Conservation (phyloP, 1,284 basidiomycete genomes). For the Gymnopus androsaceus region DNA sequence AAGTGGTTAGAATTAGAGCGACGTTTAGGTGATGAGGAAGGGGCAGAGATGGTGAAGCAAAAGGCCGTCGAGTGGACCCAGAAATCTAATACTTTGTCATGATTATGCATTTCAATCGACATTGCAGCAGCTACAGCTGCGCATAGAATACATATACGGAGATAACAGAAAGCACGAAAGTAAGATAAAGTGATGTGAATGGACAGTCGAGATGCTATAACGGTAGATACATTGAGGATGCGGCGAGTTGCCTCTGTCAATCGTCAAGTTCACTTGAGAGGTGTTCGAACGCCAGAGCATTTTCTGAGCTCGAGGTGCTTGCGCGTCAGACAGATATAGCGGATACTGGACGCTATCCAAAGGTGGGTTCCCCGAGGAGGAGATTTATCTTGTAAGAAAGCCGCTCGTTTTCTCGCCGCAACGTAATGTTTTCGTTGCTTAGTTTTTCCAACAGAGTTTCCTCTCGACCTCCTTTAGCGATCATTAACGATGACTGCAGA, state of each 20-base stretch:
- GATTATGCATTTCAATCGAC: slow-evolving; percentile 15
- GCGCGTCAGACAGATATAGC: slow-evolving; percentile 61
- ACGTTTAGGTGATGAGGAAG: slow-evolving; percentile 84
- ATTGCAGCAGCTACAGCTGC: slow-evolving; percentile 25
- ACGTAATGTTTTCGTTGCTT: slow-evolving; percentile 72
- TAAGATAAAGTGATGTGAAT: slow-evolving; percentile 44
- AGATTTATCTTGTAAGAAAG: slow-evolving; percentile 85
- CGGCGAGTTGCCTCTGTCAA: slow-evolving; percentile 79
- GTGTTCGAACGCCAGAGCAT: slow-evolving; percentile 70
- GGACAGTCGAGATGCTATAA: too few species aligned
- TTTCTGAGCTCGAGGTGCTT: slow-evolving; percentile 82
- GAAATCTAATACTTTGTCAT: slow-evolving; percentile 36
- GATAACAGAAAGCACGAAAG: slow-evolving; percentile 37
- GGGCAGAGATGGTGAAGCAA: slow-evolving; percentile 80
- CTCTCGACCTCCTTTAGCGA: slow-evolving; percentile 73
- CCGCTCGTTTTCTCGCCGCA: slow-evolving; percentile 82
- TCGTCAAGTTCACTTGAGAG: slow-evolving; percentile 78
- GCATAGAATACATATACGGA: slow-evolving; percentile 25
- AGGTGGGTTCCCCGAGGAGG: slow-evolving; percentile 77
- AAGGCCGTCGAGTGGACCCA: slow-evolving; percentile 90
- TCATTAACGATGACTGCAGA: slow-evolving; percentile 71
- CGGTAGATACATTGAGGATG: too few species aligned
- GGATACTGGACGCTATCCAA: slow-evolving; percentile 63
- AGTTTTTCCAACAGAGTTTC: slow-evolving; percentile 76
- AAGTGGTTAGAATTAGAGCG: slow-evolving; percentile 95